Evolutionary conservation across 805 yeast genomes (phyloP), one percentile per base, ranked within the genome.

Genomic region (Spathaspora passalidarum): DNA sequence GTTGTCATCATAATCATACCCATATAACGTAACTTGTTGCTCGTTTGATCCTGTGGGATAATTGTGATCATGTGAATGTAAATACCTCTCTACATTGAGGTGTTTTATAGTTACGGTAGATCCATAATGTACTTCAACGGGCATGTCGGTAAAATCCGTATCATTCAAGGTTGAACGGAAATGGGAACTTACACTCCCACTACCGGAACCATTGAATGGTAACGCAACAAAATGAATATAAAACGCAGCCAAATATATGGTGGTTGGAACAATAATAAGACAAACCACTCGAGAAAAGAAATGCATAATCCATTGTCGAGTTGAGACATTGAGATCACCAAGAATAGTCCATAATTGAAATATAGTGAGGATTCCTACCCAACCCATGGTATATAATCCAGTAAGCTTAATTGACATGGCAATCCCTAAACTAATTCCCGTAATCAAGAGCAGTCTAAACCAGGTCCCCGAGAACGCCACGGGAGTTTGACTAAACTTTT

Each of bases 21-120:
- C 80, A 50, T 84, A 81, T 42, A 88, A 70, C 0, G 96, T 80
- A 18, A 92, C 88, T 63, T 88, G 92, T 63, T 89, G 96, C 57
- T 84, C 83, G 18, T 75, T 65, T 1, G 89, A 76, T 0, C 92
- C 95, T 2, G 78, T 63, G 42, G 79, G 78, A 62, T 87, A 89
- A 4, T 69, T 62, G 54, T 69, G 74, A 37, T 77, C 69, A 62
- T 88, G 92, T 1, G 96, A 86, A 62, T 89, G 96, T 50, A 92
- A 68, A 61, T 88, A 92, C 1, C 84, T 84, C 17, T 94, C 96
- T 44, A 81, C 59, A 45, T 79, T 75, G 21, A 66, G 59, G 62
- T 92, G 96, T 51, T 92, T 83, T 25, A 92, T 52, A 16, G 87
- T 78, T 19, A 92, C 74, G 0, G 79, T 72, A 39, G 91, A 79